phyloP scores from a whole-genome alignment of 768 basidiomycete genomes.

The Lanmaoa rubissima region DNA sequence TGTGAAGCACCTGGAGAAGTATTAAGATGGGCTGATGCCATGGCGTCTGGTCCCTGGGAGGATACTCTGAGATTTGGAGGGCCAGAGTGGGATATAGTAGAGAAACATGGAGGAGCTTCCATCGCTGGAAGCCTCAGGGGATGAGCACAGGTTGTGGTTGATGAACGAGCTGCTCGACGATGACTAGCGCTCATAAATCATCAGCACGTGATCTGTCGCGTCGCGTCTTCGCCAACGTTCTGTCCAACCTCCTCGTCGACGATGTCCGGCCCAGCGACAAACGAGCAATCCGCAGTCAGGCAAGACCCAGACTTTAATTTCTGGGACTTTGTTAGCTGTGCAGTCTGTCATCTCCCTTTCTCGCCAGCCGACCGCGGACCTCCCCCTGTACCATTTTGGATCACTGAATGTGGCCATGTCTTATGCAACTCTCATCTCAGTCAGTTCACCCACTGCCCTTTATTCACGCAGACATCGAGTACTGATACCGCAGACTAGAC shows the following conservation, averaged over 20 bases:
- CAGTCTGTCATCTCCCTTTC: constrained; percentile 69
- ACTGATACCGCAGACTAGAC: constrained; percentile 39
- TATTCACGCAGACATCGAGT: neutral
- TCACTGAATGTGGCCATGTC: constrained; percentile 86
- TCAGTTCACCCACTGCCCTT: constrained; percentile 32
- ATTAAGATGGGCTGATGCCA: neutral
- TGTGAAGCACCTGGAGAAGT: neutral
- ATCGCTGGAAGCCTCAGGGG: neutral
- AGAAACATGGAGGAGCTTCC: neutral
- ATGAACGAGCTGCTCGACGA: neutral
- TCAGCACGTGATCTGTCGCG: constrained; percentile 21
- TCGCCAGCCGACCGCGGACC: constrained; percentile 45
- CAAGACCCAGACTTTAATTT: constrained; percentile 49
- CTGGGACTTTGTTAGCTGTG: constrained; percentile 79
- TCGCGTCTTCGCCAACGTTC: constrained; percentile 3
- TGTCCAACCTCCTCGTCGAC: neutral
- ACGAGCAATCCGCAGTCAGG: neutral
- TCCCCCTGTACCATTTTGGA: constrained; percentile 76
- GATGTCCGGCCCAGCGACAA: constrained; percentile 13
- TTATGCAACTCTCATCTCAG: constrained; percentile 85
- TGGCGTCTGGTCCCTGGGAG: constrained; percentile 8
- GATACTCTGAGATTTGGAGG: neutral
- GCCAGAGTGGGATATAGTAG: neutral
- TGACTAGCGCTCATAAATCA: neutral
- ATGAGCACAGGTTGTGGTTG: neutral